Conservation (phyloP, 371 early-diverging fungal species). For the Rhizopus delemar region DNA sequence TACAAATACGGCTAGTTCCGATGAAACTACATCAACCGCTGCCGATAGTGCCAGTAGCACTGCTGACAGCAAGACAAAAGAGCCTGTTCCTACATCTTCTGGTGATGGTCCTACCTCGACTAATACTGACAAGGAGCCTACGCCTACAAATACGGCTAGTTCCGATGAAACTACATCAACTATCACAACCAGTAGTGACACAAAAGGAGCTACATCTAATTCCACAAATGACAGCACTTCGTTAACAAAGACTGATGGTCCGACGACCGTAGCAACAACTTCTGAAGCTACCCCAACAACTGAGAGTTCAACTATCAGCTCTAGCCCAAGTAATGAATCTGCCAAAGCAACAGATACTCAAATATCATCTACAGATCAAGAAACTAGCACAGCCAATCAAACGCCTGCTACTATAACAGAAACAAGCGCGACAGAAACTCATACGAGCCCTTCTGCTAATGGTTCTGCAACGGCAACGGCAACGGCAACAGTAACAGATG, state of each 20-base stretch:
- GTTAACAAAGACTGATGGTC: not conserved
- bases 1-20: slow-evolving; percentile 4
- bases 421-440: slow-evolving; percentile 5
- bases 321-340: slow-evolving; percentile 7
- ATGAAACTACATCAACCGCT: not conserved
- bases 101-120: slow-evolving; percentile 2
- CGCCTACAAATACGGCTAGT: not conserved
- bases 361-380: not conserved
- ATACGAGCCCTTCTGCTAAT: slow-evolving; percentile 5
- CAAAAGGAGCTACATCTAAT: not conserved
- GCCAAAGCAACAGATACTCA: slow-evolving; percentile 2
- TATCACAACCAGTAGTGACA: not conserved
- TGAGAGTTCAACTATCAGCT: not conserved
- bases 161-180: not conserved
- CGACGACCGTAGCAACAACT: not conserved
- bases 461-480: not conserved
- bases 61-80: not conserved
- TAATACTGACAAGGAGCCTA: not conserved
- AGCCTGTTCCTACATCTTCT: not conserved
- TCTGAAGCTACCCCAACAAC: not conserved
- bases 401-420: slow-evolving; percentile 3
- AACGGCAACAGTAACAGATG: slow-evolving; percentile 2
- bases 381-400: not conserved
- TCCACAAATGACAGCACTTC: not conserved
- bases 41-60: not conserved